Conservation (phyloP, 495 filamentous ascomycete genomes). For the Hypoxylon cercidicola region DNA sequence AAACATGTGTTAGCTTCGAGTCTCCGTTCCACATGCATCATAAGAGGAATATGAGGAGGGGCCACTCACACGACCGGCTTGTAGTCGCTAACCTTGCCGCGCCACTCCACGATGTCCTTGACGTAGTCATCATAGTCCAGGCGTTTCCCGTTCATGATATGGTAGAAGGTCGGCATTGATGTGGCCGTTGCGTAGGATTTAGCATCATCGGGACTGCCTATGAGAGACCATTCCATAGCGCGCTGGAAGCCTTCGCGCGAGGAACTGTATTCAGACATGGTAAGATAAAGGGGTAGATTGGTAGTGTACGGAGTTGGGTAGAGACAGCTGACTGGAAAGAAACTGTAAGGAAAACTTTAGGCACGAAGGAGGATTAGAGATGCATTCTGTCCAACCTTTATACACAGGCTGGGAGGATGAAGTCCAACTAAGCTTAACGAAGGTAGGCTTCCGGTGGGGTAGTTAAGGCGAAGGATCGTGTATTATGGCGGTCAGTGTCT, state of each 20-base stretch:
- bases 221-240: slow-evolving; percentile 40
- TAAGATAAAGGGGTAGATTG: background rate
- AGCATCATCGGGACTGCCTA: slow-evolving; percentile 32
- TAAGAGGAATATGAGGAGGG: background rate
- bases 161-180: slow-evolving; percentile 17
- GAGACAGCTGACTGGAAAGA: too few species aligned
- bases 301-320: too few species aligned
- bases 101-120: slow-evolving; percentile 42
- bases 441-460: too few species aligned
- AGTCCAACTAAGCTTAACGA: too few species aligned
- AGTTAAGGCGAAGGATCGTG: too few species aligned
- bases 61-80: slow-evolving; percentile 39
- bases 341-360: too few species aligned
- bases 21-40: background rate
- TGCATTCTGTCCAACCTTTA: too few species aligned
- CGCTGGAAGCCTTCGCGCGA: slow-evolving; percentile 40
- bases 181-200: slow-evolving; percentile 25
- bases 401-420: too few species aligned
- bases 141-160: slow-evolving; percentile 21
- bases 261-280: slow-evolving; percentile 39
- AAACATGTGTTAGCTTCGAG: slow-evolving; percentile 3
- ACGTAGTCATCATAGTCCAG: slow-evolving; percentile 28
- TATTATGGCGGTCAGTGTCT: too few species aligned
- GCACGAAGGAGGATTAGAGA: too few species aligned
- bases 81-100: slow-evolving; percentile 38